These are phyloP conservation scores for Blumeriella jaapii DNA, from an alignment of 2,329 filamentous ascomycete genomes.

Conservation along the genomic window DNA sequence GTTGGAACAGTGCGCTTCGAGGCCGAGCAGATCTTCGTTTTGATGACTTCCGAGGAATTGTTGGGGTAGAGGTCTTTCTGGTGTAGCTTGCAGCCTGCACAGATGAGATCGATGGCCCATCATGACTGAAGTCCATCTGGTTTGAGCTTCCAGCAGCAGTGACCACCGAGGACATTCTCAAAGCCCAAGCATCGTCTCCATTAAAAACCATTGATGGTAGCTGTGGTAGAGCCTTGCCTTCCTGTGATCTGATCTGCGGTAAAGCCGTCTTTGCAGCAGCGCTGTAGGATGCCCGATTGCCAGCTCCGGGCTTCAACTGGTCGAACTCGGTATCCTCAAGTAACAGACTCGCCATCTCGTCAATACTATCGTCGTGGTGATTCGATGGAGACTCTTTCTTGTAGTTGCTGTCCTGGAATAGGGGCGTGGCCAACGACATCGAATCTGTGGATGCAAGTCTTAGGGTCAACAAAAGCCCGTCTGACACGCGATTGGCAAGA, in stretches of 20 bases:
- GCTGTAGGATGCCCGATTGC: conserved; percentile 11
- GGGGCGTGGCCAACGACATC: conserved; percentile 1
- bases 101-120: background rate
- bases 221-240: conserved; percentile 12
- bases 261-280: conserved; percentile 3
- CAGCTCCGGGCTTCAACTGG: conserved; percentile 9
- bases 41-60: conserved; percentile 18
- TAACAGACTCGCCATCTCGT: conserved; percentile 18
- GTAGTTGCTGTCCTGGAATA: conserved; percentile 3
- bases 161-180: conserved; percentile 10
- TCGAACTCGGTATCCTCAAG: conserved; percentile 16
- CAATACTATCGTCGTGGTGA: conserved; percentile 15
- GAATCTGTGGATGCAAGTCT: background rate
- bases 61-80: conserved; percentile 13
- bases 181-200: conserved; percentile 14
- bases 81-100: conserved; percentile 2
- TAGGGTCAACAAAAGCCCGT: background rate
- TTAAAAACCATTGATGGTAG: conserved; percentile 12
- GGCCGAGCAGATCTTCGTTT: conserved; percentile 12
- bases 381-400: conserved; percentile 1
- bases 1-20: conserved; percentile 2
- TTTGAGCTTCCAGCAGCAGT: conserved; percentile 8
- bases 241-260: background rate
- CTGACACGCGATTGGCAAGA: too few relatives aligned
- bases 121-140: conserved; percentile 4